phyloP scores from a whole-genome alignment of 2,329 filamentous ascomycete species.

The Venturia nashicola region DNA sequence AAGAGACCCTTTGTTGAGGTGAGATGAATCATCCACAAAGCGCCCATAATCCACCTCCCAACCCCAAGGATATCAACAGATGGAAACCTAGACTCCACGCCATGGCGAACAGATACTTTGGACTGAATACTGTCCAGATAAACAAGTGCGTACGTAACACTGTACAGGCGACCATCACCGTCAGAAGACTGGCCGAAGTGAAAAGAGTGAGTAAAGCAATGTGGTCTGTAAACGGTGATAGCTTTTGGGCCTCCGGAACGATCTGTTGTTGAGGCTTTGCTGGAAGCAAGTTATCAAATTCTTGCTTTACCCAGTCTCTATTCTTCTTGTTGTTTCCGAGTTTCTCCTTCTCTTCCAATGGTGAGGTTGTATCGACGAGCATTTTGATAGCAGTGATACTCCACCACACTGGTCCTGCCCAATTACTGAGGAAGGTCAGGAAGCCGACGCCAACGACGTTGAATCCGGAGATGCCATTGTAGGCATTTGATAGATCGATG shows the following conservation, averaged over 20 bases:
- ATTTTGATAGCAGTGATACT: slow-evolving; percentile 51
- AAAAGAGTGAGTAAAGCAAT: slow-evolving; percentile 59
- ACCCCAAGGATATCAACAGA: slow-evolving; percentile 15
- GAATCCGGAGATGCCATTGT: slow-evolving; percentile 80
- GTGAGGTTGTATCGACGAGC: slow-evolving; percentile 12
- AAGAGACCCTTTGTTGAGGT: background rate
- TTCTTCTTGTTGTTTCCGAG: background rate
- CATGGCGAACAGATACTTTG: slow-evolving; percentile 87
- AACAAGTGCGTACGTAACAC: slow-evolving; percentile 79
- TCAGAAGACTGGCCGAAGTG: slow-evolving; percentile 48
- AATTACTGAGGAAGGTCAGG: slow-evolving; percentile 80
- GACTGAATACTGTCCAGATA: slow-evolving; percentile 97
- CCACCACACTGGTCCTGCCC: slow-evolving; percentile 88
- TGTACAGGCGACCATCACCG: slow-evolving; percentile 83
- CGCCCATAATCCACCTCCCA: slow-evolving; percentile 7
- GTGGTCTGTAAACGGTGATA: slow-evolving; percentile 30
- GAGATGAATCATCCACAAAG: background rate
- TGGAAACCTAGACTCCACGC: slow-evolving; percentile 82
- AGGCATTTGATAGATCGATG: slow-evolving; percentile 87
- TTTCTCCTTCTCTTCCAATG: background rate
- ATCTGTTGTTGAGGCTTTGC: background rate
- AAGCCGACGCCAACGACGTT: slow-evolving; percentile 69
- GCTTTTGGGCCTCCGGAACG: background rate
- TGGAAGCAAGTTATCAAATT: slow-evolving; percentile 4
- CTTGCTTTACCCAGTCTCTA: slow-evolving; percentile 7